Base-by-base conservation (phyloP, 345 rosid genomes). In the Xanthoceras sorbifolium region DNA sequence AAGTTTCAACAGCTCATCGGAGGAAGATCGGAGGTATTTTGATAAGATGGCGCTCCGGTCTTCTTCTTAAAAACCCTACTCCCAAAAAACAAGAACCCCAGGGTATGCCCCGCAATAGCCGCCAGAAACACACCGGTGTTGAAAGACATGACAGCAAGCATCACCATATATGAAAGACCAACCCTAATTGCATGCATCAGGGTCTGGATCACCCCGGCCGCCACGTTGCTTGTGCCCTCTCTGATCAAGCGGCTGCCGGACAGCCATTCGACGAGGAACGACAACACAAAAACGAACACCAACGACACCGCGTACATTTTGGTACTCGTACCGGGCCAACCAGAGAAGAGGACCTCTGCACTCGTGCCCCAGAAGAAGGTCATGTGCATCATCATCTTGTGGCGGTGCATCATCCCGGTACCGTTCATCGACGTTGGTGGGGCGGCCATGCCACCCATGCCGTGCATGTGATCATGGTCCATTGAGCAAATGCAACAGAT, bases 91-190 rank as follows among this genome's bases (percentile, higher is more conserved):
- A 87, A 63, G 76, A 87, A 85, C 5, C 90, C 90, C 8, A 87
- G 31, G 31, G 79, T 52, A 66, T 84, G 88, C 0, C 90, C 90
- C 4, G 79, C 87, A 18, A 87, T 72, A 0, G 86, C 82, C n/a
- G 34, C 77, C 42, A 87, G 50, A 32, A 85, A 77, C 50, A 87
- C 83, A 1, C 88, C 90, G 0, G 78, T 84, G 15, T 87, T 87
- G 62, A 82, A 87, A 5, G 90, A 85, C 90, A 87, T 87, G 23
- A 87, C 79, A 17, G 83, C 85, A 36, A 87, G 78, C 88, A 87
- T 85, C 59, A 85, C 76, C 77, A 82, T 11, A 25, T 85, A 85
- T 6, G 80, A 73, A 42, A 82, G 71, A 31, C 87, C 83, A 32
- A 82, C 82, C 74, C 87, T 73, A 3, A 82, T 32, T 3, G 72